Percentiles rank a stretch among this genome's conserved stretches.
phyloP scores from a whole-genome alignment of 805 yeast genomes.

The Suhomyces tanzawaensis region DNA sequence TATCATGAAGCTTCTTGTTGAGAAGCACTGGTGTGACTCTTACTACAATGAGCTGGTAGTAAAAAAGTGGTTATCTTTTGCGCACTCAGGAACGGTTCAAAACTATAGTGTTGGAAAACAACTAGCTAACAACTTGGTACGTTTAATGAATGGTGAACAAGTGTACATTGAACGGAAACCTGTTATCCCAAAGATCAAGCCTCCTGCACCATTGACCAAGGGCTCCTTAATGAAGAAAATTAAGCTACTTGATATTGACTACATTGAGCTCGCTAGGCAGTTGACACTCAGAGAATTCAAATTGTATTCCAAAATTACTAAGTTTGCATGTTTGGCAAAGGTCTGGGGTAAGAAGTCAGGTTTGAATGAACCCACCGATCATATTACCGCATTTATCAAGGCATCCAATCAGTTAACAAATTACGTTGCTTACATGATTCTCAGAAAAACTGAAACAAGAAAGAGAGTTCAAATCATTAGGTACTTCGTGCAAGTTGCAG shows the following conservation, averaged over 20 bases:
- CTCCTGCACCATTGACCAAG: conserved; percentile 43
- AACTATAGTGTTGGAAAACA: conserved; percentile 28
- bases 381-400: conserved; percentile 59
- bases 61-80: conserved; percentile 33
- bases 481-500: conserved; percentile 78
- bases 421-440: conserved; percentile 74
- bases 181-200: conserved; percentile 23
- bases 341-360: conserved; percentile 73
- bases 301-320: conserved; percentile 63
- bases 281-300: conserved; percentile 75
- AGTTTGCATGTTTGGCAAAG: conserved; percentile 71
- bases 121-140: conserved; percentile 22
- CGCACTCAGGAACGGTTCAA: conserved; percentile 17
- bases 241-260: conserved; percentile 65
- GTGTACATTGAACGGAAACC: conserved; percentile 30
- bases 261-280: conserved; percentile 78
- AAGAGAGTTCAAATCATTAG: conserved; percentile 67
- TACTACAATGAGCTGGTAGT: conserved; percentile 49
- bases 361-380: conserved; percentile 37
- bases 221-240: conserved; percentile 33
- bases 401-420: conserved; percentile 81
- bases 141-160: conserved; percentile 29
- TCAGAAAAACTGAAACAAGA: conserved; percentile 59
- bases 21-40: conserved; percentile 66
- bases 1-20: conserved; percentile 63